Conservation (phyloP, 257 asterid genomes). For the Solanum bulbocastanum region DNA sequence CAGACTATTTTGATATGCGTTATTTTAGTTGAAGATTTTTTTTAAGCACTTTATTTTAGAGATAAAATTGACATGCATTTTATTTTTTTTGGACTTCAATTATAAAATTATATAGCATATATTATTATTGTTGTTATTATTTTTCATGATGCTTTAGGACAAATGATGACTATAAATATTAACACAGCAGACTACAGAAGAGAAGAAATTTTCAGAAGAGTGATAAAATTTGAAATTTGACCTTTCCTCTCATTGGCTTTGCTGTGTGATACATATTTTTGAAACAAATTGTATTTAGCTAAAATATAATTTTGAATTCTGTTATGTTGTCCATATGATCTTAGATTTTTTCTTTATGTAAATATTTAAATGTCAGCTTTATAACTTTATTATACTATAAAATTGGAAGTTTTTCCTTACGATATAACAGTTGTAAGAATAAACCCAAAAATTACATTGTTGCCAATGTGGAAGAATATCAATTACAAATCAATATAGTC, state of each 20-base stretch:
- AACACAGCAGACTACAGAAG: not conserved
- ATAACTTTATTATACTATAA: not conserved
- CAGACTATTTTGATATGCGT: not conserved
- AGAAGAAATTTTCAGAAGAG: not conserved
- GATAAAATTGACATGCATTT: rapidly evolving
- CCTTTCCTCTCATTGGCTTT: not conserved
- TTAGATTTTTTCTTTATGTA: not conserved
- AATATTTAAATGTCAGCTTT: not conserved
- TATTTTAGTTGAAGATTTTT: not conserved
- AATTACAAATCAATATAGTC: no score
- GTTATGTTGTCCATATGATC: not conserved
- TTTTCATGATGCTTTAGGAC: not conserved
- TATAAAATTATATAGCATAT: not conserved
- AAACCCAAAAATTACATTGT: no score
- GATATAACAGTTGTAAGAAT: no score
- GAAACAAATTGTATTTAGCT: not conserved
- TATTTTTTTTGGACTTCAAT: not conserved
- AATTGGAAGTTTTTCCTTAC: not conserved
- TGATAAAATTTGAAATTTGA: not conserved
- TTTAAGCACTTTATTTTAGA: not conserved
- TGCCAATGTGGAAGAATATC: no score
- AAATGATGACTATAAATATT: not conserved
- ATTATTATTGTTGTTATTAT: not conserved
- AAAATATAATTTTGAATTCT: not conserved
- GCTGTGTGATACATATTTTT: not conserved